Evolutionary conservation across 805 yeast species (phyloP), one percentile per base, ranked within the genome.

Genomic region (Candida patagonica): DNA sequence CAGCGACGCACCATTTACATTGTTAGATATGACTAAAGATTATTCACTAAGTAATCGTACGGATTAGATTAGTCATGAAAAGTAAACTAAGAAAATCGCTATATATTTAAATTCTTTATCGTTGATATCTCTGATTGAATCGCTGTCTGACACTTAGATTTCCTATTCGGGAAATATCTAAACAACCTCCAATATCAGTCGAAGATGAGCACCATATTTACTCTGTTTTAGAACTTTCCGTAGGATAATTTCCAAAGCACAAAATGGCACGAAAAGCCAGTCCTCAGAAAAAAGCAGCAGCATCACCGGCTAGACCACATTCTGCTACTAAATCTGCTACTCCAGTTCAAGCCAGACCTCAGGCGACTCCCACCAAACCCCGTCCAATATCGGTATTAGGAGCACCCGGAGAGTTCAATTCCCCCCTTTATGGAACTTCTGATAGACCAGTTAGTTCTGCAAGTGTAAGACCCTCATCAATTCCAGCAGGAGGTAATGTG

Each of bases 401-500:
- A 24, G 19, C 35, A 10, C 13, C 37, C 8, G 21, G 29, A 26
- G 42, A 38, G 26, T 38, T 38, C 31, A 29, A 29, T 5, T 4
- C 31, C 16, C 16, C 4, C 5, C 19, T 20, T 10, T n/a, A 17
- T 29, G 13, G 20, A 15, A 15, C 31, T 5, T 8, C 31, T 5
- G 5, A 15, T 5, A 17, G 31, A 4, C 31, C 31, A n/a, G 17
- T 17, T 4, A 29, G 31, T 8, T 17, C 16, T n/a, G 15, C 31
- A 29, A 20, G 31, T 7, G 8, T 8, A 4, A 29, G 31, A 29
- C 15, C 31, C 4, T 13, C 17, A 10, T 4, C 17, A 29, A 4
- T 20, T 29, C 31, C 19, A 31, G 20, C n/a, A 12, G 32, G 20
- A 6, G 59, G 60, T 26, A 62, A 60, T 38, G 60, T 65, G 43